phyloP scores from a whole-genome alignment of 306 rosid species.

The Oxytropis ochrocephala region DNA sequence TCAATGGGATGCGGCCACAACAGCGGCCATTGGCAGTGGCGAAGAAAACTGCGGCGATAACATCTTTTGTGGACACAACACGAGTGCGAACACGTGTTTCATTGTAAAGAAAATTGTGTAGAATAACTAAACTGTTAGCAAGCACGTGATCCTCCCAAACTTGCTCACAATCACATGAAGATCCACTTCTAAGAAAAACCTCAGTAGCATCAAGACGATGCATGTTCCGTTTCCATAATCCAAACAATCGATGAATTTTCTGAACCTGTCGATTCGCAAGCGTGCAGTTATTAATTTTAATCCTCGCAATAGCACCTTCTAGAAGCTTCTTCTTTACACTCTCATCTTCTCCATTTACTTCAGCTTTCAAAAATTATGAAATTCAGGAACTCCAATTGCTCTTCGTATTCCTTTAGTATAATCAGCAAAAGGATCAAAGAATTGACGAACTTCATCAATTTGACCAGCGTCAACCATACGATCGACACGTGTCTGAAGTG shows the following conservation, averaged over 20 bases:
- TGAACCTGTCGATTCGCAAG: slow-evolving; percentile 32
- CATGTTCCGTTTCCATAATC: slow-evolving; percentile 29
- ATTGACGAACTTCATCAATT: slow-evolving; percentile 23
- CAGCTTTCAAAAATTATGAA: slow-evolving; percentile 20
- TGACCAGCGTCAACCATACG: slow-evolving; percentile 41
- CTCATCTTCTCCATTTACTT: not conserved
- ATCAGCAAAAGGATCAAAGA: slow-evolving; percentile 22
- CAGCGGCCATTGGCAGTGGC: not conserved
- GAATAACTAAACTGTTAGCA: not conserved
- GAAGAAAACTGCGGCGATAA: not conserved
- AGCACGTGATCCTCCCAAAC: slow-evolving; percentile 28
- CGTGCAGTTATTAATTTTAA: slow-evolving; percentile 29
- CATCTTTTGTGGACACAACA: not conserved
- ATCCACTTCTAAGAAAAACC: not conserved
- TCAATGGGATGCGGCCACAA: slow-evolving; percentile 10
- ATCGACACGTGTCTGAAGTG: slow-evolving; percentile 28
- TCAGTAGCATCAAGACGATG: slow-evolving; percentile 35
- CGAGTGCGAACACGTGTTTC: not conserved
- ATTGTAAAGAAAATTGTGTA: slow-evolving; percentile 19
- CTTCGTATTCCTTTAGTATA: slow-evolving; percentile 29
- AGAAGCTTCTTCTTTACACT: slow-evolving; percentile 5
- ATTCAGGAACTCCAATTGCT: slow-evolving; percentile 44
- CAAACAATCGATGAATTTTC: slow-evolving; percentile 27
- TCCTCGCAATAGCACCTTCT: slow-evolving; percentile 23
- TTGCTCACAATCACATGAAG: not conserved